Base-by-base conservation (phyloP, 2,329 filamentous ascomycete species). In the Hypoxylon sp. region DNA sequence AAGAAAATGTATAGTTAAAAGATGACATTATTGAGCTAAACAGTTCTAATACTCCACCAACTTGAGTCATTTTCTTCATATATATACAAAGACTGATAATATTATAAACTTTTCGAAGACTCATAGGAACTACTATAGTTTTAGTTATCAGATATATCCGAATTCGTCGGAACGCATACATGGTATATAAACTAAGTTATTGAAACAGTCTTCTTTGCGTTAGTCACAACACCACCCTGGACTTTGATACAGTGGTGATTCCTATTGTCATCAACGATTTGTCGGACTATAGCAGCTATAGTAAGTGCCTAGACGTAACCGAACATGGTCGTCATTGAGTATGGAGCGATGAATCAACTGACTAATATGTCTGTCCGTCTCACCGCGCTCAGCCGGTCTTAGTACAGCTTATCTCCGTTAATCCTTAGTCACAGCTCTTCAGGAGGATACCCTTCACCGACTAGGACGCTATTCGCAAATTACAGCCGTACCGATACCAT, bases 371-470 rank as follows among this genome's bases (percentile, higher is more conserved):
- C 31, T 31, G 13, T 59, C 48, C 53, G 53, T 19, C 46, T 58
- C 24, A 33, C 26, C 47, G 42, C 60, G 10, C 3, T 35, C 19
- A 39, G 5, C 59, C 66, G 63, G 63, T 58, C 37, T 60, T 64
- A 67, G 44, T 22, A 33, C n/a, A 4, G 52, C 35, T 54, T 54
- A 54, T 42, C 37, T 35, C 39, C 44, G 47, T 22, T 31, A 26
- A 33, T 22, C 37, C 26, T 37, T 22, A 42, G 35, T 24, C 24
- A 3, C 35, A 26, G 47, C 33, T 60, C 48, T 37, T 47, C 47
- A 47, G 8, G 33, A 29, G n/a, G 33, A 67, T 26, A 4, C 13
- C 24, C 57, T 62, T 66, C 65, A 67, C 66, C 66, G 66, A 61
- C 60, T 47, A 44, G 26, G 22, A 52, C 14, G 19, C 5, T n/a